A percentile compares a stretch with the other conserved stretches of the same genome.
Conservation (phyloP, 495 filamentous ascomycete species). For the Cercophora scortea region DNA sequence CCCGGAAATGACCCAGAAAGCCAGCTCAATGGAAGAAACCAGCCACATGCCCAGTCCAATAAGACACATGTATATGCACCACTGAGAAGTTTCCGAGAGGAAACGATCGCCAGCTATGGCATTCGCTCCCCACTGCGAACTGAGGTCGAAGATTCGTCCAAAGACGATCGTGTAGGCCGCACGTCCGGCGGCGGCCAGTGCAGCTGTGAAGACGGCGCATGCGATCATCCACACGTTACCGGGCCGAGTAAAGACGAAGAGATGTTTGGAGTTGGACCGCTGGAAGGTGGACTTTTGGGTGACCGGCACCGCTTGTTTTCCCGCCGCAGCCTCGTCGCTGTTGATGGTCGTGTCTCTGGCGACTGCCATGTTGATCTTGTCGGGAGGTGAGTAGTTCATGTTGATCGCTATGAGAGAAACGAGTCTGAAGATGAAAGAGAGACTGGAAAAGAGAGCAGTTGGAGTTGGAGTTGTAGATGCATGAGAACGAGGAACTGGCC, state of each 20-base stretch:
- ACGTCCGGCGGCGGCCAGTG: slow-evolving; percentile 53
- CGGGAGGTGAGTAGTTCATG: too few species aligned
- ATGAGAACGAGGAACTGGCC: too few species aligned
- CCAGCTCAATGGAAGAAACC: slow-evolving; percentile 55
- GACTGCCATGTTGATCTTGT: not conserved
- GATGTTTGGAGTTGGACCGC: slow-evolving; percentile 26
- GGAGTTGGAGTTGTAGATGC: too few species aligned
- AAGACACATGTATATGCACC: slow-evolving; percentile 48
- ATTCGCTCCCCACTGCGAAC: slow-evolving; percentile 58
- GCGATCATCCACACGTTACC: slow-evolving; percentile 49
- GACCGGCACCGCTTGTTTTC: not conserved
- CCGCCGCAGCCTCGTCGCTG: not conserved
- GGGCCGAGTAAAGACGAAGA: slow-evolving; percentile 67
- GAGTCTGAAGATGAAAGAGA: too few species aligned
- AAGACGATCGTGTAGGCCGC: slow-evolving; percentile 63
- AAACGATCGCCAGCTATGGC: slow-evolving; percentile 41
- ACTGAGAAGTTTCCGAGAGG: slow-evolving; percentile 45
- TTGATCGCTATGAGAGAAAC: too few species aligned
- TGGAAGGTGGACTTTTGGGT: not conserved
- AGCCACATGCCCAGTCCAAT: slow-evolving; percentile 60
- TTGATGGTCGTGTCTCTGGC: not conserved
- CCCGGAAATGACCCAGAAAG: slow-evolving; percentile 65
- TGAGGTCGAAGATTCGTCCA: slow-evolving; percentile 66
- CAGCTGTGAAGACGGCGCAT: slow-evolving; percentile 42
- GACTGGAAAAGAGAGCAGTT: too few species aligned